Base-by-base conservation (phyloP, 2,329 filamentous ascomycete genomes). In the Beauveria pseudobassiana region DNA sequence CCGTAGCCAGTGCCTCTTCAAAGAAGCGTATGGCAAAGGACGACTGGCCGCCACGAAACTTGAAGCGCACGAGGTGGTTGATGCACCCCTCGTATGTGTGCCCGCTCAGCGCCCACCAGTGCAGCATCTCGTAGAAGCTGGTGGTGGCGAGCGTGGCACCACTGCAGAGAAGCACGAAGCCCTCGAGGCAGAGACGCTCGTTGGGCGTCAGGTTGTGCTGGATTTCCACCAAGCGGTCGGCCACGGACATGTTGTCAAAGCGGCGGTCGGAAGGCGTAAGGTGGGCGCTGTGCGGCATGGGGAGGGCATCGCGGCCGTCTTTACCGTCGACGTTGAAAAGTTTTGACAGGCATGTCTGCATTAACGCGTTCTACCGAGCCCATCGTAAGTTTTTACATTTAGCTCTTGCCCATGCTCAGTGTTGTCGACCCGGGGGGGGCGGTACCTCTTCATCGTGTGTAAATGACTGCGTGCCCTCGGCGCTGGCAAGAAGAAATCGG, bases 71-170 rank as follows among this genome's bases (percentile, higher is more conserved):
- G 2, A 76, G 67, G n/a, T 71, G 70, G 30, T 76, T 71, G 28
- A 77, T 69, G 45, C 73, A 76, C 1, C 73, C 74, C 18, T 69
- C 66, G 58, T 75, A 78, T 5, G 69, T 73, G 65, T 78, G 78
- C 30, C 72, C 77, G 59, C 71, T 71, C 1, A 77, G 67, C 9
- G 74, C 78, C 78, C 74, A 80, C 78, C 77, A 80, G 62, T 78
- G 78, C 20, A 82, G 67, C 38, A 80, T 75, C 59, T 82, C 78
- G 53, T 76, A 75, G 62, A 81, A 78, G 24, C 74, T 76, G 0
- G 73, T 76, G 0, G 75, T 77, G 10, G 76, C 72, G 0, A 78
- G 72, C 0, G 74, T 78, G 0, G 69, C 75, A 5, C 78, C 76
- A 55, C 77, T 77, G 63, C 73, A 75, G 1, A 80, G 72, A 0